Conservation (phyloP, 192 early-diverging fungal genomes). For the Coemansia sp. region DNA sequence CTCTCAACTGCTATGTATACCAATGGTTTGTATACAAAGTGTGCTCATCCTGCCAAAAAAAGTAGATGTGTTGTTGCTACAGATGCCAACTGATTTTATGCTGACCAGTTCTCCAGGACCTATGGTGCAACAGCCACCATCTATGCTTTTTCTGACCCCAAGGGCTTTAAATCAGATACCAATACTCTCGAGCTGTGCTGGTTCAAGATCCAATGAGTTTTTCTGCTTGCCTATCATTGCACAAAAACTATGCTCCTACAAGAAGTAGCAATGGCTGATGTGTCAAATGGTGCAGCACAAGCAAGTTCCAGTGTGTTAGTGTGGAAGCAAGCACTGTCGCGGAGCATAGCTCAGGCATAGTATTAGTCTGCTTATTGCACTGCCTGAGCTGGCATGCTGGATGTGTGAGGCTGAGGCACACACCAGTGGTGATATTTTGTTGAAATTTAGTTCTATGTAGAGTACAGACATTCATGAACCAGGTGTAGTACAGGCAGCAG, state of each 20-base stretch:
- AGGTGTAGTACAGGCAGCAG: background rate
- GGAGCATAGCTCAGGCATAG: slow-evolving; percentile 10
- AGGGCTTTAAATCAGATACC: slow-evolving; percentile 9
- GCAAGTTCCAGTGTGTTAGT: background rate
- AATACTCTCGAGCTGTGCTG: slow-evolving; percentile 25
- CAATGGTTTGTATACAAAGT: background rate
- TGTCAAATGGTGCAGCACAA: slow-evolving; percentile 23
- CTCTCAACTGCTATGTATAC: slow-evolving; percentile 22
- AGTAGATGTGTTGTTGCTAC: background rate
- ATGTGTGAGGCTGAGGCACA: slow-evolving; percentile 9
- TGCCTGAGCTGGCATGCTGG: slow-evolving; percentile 21
- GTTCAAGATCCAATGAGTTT: slow-evolving; percentile 19
- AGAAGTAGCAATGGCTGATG: slow-evolving; percentile 11
- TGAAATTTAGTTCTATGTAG: background rate
- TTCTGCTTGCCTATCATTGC: slow-evolving; percentile 35
- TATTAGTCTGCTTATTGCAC: slow-evolving; percentile 47
- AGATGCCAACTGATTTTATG: background rate
- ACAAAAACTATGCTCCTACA: slow-evolving; percentile 21
- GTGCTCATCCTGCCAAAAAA: background rate
- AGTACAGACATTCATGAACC: background rate
- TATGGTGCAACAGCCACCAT: background rate
- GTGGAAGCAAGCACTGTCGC: slow-evolving; percentile 2
- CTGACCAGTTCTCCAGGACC: background rate
- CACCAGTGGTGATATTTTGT: background rate
- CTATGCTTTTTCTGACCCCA: slow-evolving; percentile 4